Evolutionary conservation across 176 grass and related monocot genomes (phyloP).

Genomic region (Thalia dealbata): DNA sequence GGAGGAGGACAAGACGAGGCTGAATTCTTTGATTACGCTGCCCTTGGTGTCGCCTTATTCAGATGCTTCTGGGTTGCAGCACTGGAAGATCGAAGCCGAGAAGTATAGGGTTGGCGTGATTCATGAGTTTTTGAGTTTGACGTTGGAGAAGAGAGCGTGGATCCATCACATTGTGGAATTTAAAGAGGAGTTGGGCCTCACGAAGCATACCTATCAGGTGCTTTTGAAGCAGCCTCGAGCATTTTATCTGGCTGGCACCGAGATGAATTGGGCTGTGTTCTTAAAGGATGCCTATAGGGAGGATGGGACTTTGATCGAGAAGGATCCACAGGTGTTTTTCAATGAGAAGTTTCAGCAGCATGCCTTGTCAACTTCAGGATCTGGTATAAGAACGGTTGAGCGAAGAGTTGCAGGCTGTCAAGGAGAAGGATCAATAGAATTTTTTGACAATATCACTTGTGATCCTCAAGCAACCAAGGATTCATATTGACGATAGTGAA

Average conservation of each 20-base stretch:
- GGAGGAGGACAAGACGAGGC: conserved; percentile 36
- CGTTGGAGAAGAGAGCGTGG: conserved; percentile 72
- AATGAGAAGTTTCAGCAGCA: conserved; percentile 61
- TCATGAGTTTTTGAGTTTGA: conserved; percentile 69
- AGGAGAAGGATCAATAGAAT: background rate
- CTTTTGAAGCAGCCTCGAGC: conserved; percentile 59
- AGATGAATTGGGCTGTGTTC: conserved; percentile 91
- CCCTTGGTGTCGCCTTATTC: conserved; percentile 73
- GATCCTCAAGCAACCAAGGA: background rate
- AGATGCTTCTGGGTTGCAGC: conserved; percentile 45
- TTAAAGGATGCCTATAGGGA: conserved; percentile 52
- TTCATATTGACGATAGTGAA: background rate
- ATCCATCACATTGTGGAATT: conserved; percentile 93
- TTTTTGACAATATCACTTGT: background rate
- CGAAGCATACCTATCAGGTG: conserved; percentile 54
- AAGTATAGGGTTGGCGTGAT: conserved; percentile 78
- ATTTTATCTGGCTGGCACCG: conserved; percentile 83
- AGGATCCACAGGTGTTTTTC: conserved; percentile 57
- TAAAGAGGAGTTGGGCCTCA: conserved; percentile 79
- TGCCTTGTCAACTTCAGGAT: conserved; percentile 28
- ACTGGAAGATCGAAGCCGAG: conserved; percentile 63
- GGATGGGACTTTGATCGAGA: conserved; percentile 57
- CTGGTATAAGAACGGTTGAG: background rate
- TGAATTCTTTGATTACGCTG: conserved; percentile 56
- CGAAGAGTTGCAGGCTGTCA: background rate